A percentile compares a stretch with the other conserved stretches of the same genome.
Conservation (phyloP, 768 basidiomycete genomes). For the Leccinum aurantiacum region DNA sequence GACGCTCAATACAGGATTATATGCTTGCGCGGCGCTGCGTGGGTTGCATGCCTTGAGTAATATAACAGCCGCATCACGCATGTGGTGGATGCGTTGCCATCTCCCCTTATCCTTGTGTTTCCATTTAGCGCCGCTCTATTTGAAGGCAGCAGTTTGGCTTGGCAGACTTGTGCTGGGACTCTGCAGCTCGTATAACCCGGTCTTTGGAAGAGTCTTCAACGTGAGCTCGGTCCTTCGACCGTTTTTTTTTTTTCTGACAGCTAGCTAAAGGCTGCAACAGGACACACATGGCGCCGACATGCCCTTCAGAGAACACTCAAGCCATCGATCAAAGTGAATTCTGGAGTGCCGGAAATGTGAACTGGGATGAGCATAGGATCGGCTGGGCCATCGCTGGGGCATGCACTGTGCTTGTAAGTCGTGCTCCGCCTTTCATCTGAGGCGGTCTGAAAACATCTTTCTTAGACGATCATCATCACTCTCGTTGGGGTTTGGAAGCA, state of each 20-base stretch:
- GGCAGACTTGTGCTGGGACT: background rate
- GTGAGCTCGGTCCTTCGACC: background rate
- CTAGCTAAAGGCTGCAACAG: background rate
- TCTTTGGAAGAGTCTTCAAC: background rate
- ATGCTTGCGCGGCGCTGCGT: background rate
- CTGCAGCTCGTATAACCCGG: background rate
- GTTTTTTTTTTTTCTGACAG: background rate
- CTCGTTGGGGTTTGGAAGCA: slow-evolving; percentile 55
- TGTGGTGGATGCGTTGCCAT: background rate
- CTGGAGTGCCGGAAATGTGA: slow-evolving; percentile 52
- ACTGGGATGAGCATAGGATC: slow-evolving; percentile 65
- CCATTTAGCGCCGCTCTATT: background rate
- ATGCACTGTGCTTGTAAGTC: slow-evolving; percentile 54
- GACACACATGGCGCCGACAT: slow-evolving; percentile 33
- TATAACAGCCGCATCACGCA: background rate
- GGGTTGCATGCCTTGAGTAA: background rate
- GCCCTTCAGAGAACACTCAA: slow-evolving; percentile 52
- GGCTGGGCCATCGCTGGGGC: slow-evolving; percentile 74
- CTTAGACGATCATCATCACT: slow-evolving; percentile 62
- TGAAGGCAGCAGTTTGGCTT: background rate
- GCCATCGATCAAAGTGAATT: slow-evolving; percentile 59
- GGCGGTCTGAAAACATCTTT: background rate
- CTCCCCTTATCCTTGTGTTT: background rate
- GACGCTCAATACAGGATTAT: background rate
- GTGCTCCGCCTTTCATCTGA: background rate